Base-by-base conservation (phyloP, 768 basidiomycete genomes). In the Nidula microcarpa region DNA sequence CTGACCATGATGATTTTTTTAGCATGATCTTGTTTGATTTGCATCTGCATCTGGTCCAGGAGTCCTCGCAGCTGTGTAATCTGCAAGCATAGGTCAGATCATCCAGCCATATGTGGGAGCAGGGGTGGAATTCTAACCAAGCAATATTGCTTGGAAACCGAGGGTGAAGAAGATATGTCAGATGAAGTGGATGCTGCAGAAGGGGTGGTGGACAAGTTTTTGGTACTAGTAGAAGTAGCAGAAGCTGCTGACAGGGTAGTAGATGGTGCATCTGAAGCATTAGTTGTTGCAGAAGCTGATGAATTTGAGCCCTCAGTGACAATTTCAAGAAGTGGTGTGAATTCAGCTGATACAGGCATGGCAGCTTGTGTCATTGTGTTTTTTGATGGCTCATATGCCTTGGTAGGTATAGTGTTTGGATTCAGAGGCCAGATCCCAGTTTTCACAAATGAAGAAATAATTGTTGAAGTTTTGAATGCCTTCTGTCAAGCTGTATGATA, bases 401-500 rank as follows among this genome's bases (percentile, higher is more conserved):
- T 45, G 7, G 50, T 49, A 11, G 51, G 51, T 36, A 72, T 60
- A 0, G 58, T 55, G 49, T 54, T 36, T 5, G 16, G 60, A 52
- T 72, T 57, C 5, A 69, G 51, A 17, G 65, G 71, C 39, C 50
- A 57, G 32, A 72, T 69, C 2, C 71, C 69, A 0, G 63, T 66
- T 49, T 66, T 67, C 35, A 43, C 18, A 51, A 69, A 72, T 36
- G 69, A 56, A 3, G 66, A 50, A 18, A 39, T 32, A 55, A 72
- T 72, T 10, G 71, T 72, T 8, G 50, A 37, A 11, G 44, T 1
- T 17, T 62, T 68, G 33, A 70, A 57, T 16, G 68, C 63, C 6
- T 39, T 18, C 3, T 34, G 35, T 6, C 65, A 58, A 2, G 68
- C 68, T 6, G 9, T 32, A 18, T 49, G 36, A 55, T 72, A 72